phyloP scores from a whole-genome alignment of 805 yeast genomes.

The Candida ulmi region DNA sequence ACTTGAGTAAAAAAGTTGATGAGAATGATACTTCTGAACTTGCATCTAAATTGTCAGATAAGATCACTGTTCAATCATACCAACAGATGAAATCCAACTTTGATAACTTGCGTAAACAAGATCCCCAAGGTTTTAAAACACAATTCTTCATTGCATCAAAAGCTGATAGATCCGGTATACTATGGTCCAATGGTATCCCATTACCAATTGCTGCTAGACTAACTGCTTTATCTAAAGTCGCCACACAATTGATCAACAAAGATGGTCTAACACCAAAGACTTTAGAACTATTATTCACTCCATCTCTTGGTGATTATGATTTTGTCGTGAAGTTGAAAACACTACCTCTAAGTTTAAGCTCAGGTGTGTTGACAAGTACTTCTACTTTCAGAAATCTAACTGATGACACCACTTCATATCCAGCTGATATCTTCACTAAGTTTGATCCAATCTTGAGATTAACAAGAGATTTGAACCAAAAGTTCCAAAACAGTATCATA shows the following conservation, averaged over 20 bases:
- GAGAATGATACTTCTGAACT: conserved; percentile 31
- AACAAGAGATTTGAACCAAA: conserved; percentile 52
- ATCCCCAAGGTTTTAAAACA: conserved; percentile 74
- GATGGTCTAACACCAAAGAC: conserved; percentile 39
- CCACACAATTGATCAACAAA: conserved; percentile 45
- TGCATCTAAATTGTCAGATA: conserved; percentile 50
- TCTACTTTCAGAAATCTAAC: conserved; percentile 56
- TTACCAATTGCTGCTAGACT: conserved; percentile 82
- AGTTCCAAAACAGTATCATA: conserved; percentile 62
- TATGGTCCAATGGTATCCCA: conserved; percentile 66
- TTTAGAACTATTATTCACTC: conserved; percentile 60
- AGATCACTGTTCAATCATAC: conserved; percentile 52
- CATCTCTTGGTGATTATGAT: conserved; percentile 82
- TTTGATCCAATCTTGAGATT: conserved; percentile 60
- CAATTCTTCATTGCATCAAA: conserved; percentile 82
- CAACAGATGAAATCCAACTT: conserved; percentile 62
- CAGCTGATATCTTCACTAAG: conserved; percentile 35
- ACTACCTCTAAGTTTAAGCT: conserved; percentile 35
- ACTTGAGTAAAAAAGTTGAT: conserved; percentile 51
- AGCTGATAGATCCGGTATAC: conserved; percentile 78
- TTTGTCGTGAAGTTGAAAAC: conserved; percentile 60
- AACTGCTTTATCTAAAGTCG: conserved; percentile 81
- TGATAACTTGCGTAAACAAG: conserved; percentile 61
- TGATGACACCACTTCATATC: conserved; percentile 24
- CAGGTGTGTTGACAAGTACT: conserved; percentile 48